A percentile compares a stretch with the other conserved stretches of the same genome.
phyloP scores from a whole-genome alignment of 1,284 basidiomycete genomes.

The Rhodotorula sp. region DNA sequence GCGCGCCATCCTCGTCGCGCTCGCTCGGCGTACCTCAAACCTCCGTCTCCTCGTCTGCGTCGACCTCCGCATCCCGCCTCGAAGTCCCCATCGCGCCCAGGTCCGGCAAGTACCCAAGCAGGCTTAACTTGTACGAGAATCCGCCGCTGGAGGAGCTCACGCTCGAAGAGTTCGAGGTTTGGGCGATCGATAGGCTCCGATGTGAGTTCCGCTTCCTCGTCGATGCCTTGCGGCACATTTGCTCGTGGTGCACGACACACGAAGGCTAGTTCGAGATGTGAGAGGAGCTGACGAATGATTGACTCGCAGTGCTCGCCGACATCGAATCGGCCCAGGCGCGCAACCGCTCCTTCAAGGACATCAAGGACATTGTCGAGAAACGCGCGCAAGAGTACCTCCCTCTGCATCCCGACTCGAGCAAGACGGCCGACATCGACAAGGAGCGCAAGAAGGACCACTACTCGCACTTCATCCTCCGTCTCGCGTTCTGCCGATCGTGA shows the following conservation, averaged over 20 bases:
- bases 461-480: constrained; percentile 88
- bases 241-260: neutral
- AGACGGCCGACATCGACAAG: constrained; percentile 48
- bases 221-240: neutral
- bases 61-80: too few species aligned
- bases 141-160: constrained; percentile 88
- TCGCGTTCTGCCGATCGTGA: constrained; percentile 94
- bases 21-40: too few species aligned
- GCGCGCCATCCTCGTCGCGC: too few species aligned
- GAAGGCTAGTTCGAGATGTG: too few species aligned
- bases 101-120: constrained; percentile 58
- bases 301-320: constrained; percentile 69
- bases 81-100: constrained; percentile 13
- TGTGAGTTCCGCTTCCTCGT: constrained; percentile 58
- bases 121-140: constrained; percentile 84
- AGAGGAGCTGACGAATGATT: too few species aligned
- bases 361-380: constrained; percentile 60
- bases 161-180: constrained; percentile 92
- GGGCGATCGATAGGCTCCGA: constrained; percentile 76
- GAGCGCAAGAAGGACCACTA: constrained; percentile 84
- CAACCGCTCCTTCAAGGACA: constrained; percentile 73
- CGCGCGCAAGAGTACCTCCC: constrained; percentile 72
- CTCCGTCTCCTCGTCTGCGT: too few species aligned
- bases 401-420: constrained; percentile 63
- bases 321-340: constrained; percentile 90